These are phyloP conservation scores for Vitellaria paradoxa DNA, from an alignment of 179 eudicot species.

Conservation along the genomic window DNA sequence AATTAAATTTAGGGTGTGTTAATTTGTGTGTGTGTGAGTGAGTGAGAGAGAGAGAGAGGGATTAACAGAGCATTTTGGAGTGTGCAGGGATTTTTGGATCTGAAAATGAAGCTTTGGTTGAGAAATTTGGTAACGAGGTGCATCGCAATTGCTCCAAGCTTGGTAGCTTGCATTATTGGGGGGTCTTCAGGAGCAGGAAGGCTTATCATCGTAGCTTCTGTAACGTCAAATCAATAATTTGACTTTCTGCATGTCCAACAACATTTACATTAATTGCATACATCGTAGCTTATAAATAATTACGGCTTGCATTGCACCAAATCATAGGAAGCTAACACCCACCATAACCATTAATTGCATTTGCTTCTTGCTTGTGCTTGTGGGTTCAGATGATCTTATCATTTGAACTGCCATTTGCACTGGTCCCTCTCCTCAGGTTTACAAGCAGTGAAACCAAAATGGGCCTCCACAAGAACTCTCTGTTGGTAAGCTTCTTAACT, in stretches of 20 bases:
- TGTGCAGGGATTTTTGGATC: conserved; percentile 18
- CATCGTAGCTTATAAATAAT: no score
- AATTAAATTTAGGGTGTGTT: no score
- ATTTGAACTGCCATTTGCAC: conserved; percentile 17
- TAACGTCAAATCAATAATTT: neutral
- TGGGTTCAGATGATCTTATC: conserved; percentile 17
- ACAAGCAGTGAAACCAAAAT: conserved; percentile 17
- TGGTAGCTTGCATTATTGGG: conserved; percentile 11
- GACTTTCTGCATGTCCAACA: no score
- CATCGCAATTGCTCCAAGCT: conserved; percentile 20
- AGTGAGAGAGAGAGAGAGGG: neutral
- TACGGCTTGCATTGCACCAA: no score
- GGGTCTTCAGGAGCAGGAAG: conserved; percentile 14
- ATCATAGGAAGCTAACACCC: no score
- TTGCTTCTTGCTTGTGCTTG: neutral
- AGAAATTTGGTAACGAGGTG: conserved; percentile 17
- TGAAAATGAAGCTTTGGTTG: conserved; percentile 21
- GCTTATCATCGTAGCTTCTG: conserved; percentile 16
- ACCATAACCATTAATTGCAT: neutral
- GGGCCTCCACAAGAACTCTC: conserved; percentile 15
- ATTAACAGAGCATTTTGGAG: neutral
- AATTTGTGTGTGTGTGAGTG: no score
- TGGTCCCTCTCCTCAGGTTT: conserved; percentile 21
- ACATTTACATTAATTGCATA: no score
- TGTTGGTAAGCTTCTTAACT: neutral